A percentile compares a stretch with the other conserved stretches of the same genome.
Conservation (phyloP, 2,329 filamentous ascomycete species). For the Sarocladium kiliense region DNA sequence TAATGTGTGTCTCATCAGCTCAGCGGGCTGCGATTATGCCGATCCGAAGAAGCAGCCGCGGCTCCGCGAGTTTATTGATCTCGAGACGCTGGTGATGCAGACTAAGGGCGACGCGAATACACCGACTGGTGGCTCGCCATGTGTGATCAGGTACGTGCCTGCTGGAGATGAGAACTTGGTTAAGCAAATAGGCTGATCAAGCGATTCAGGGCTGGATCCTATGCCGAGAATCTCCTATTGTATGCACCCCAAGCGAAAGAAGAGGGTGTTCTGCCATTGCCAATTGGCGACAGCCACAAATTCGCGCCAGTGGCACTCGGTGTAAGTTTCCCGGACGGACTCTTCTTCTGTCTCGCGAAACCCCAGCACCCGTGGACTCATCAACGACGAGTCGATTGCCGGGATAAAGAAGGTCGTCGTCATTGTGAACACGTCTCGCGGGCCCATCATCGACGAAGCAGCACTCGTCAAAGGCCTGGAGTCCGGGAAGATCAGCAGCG, state of each 20-base stretch:
- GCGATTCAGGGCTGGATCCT: constrained; percentile 38
- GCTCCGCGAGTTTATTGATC: constrained; percentile 45
- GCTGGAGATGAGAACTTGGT: too few species aligned
- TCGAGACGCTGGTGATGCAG: constrained; percentile 37
- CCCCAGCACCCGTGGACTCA: too few species aligned
- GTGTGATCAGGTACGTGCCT: constrained; percentile 37
- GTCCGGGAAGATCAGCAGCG: too few species aligned
- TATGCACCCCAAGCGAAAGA: constrained; percentile 40
- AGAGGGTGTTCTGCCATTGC: constrained; percentile 38
- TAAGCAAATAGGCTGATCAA: neutral
- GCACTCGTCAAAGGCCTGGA: too few species aligned
- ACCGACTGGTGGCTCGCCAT: constrained; percentile 34
- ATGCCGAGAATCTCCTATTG: constrained; percentile 45
- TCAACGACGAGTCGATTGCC: too few species aligned
- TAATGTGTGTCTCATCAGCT: constrained; percentile 43
- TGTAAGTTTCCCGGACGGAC: constrained; percentile 24
- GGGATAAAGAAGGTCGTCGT: too few species aligned
- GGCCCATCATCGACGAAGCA: too few species aligned
- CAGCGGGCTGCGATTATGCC: constrained; percentile 44
- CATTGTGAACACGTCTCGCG: too few species aligned
- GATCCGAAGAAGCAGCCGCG: constrained; percentile 41
- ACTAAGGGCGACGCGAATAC: constrained; percentile 37
- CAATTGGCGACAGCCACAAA: constrained; percentile 41
- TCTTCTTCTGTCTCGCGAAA: too few species aligned
- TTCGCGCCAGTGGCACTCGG: constrained; percentile 44